These are phyloP conservation scores for Crassisporium funariophilum DNA, from an alignment of 768 basidiomycete genomes.

Conservation along the genomic window DNA sequence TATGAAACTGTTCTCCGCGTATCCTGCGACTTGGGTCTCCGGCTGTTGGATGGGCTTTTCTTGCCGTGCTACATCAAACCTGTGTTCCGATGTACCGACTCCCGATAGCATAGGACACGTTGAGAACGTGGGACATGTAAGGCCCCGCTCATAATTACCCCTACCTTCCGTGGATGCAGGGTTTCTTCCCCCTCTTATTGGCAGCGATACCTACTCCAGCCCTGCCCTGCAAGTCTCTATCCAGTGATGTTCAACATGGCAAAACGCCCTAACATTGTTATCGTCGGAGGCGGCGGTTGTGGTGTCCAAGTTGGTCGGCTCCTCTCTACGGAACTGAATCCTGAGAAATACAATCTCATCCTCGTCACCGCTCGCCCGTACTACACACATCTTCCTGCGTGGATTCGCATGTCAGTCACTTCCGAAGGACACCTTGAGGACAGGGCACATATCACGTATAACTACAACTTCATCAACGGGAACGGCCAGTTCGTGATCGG, in stretches of 20 bases:
- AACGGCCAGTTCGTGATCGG: conserved; percentile 18
- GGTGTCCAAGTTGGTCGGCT: conserved; percentile 46
- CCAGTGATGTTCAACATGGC: conserved; percentile 18
- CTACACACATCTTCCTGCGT: conserved; percentile 48
- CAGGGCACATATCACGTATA: conserved; percentile 47
- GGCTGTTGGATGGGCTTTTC: too few relatives aligned
- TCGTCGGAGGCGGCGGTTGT: conserved; percentile 52
- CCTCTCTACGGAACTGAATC: conserved; percentile 54
- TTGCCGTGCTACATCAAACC: too few relatives aligned
- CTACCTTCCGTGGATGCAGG: too few relatives aligned
- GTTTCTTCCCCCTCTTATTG: too few relatives aligned
- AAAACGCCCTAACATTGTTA: conserved; percentile 22
- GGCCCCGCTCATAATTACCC: too few relatives aligned
- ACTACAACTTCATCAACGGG: conserved; percentile 22
- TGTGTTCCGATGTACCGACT: too few relatives aligned
- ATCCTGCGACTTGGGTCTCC: too few relatives aligned
- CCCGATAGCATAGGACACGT: too few relatives aligned
- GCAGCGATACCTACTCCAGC: too few relatives aligned
- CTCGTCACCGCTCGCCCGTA: conserved; percentile 57
- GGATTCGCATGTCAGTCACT: conserved; percentile 54
- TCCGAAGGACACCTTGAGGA: conserved; percentile 44
- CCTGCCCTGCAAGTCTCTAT: too few relatives aligned
- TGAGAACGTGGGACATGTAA: too few relatives aligned
- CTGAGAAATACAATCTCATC: conserved; percentile 49
- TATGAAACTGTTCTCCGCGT: too few relatives aligned